Percentiles rank a stretch among this genome's conserved stretches.
Conservation (phyloP, 805 yeast genomes). For the Torulaspora gathmanii region DNA sequence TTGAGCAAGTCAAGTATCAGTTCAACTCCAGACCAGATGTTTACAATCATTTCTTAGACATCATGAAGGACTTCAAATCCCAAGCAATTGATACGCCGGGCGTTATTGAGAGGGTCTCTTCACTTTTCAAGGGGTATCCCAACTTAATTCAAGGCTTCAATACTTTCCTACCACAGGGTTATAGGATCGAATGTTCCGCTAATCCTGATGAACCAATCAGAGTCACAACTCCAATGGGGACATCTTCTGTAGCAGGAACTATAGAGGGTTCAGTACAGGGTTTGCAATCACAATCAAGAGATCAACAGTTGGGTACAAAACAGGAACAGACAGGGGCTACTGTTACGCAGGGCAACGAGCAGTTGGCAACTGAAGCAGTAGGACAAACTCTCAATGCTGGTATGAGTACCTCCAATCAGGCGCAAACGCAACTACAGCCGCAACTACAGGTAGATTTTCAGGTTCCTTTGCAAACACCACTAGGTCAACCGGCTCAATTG, state of each 20-base stretch:
- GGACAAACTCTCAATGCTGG: neutral
- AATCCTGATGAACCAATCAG: conserved; percentile 89
- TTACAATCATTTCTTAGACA: conserved; percentile 91
- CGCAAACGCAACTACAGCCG: conserved; percentile 14
- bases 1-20: conserved; percentile 93
- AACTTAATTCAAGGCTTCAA: conserved; percentile 93
- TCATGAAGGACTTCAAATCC: conserved; percentile 97
- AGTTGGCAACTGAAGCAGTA: neutral
- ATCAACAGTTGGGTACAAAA: conserved; percentile 44
- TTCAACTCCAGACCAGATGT: conserved; percentile 91
- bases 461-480: conserved; percentile 8
- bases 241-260: conserved; percentile 45
- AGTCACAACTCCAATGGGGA: conserved; percentile 94
- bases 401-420: neutral
- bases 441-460: conserved; percentile 11
- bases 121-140: conserved; percentile 88
- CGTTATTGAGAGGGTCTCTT: conserved; percentile 91
- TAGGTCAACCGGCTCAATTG: conserved; percentile 1
- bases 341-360: neutral
- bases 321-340: conserved; percentile 1
- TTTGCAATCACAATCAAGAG: conserved; percentile 2
- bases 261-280: conserved; percentile 28
- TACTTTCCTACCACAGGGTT: conserved; percentile 96
- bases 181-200: conserved; percentile 81
- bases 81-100: conserved; percentile 97